Conservation (phyloP, 73 alveolate genomes). For the Symbiodinium natans region DNA sequence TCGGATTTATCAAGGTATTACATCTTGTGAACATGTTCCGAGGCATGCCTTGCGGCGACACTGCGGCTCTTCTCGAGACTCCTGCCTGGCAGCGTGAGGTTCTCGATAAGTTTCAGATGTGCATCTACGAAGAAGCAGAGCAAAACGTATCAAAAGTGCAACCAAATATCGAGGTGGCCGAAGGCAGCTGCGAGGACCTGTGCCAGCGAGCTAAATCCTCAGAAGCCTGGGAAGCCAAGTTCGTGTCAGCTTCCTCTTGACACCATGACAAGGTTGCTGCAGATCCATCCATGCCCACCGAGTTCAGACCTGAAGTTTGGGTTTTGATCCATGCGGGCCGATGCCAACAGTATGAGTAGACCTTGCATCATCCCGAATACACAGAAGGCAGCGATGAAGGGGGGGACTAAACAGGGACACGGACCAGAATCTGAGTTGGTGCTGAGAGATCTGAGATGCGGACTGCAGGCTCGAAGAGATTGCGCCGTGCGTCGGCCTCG, state of each 20-base stretch:
- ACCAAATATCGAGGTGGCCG: neutral
- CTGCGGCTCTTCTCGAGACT: slow-evolving; percentile 12
- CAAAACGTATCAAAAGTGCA: neutral
- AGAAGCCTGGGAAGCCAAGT: too few relatives aligned
- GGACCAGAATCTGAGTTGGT: neutral
- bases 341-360: too few relatives aligned
- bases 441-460: neutral
- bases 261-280: neutral
- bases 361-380: too few relatives aligned
- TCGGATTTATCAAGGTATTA: too few relatives aligned
- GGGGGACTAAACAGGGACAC: neutral
- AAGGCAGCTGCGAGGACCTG: neutral
- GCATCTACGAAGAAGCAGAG: neutral
- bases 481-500: neutral
- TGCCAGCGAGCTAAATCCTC: neutral
- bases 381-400: too few relatives aligned
- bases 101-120: neutral
- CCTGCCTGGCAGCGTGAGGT: slow-evolving; percentile 19
- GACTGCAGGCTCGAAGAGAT: neutral
- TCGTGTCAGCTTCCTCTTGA: too few relatives aligned
- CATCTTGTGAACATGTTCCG: too few relatives aligned
- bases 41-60: slow-evolving; percentile 3
- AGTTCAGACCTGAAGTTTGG: neutral
- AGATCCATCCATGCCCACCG: neutral
- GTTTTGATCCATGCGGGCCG: neutral